phyloP scores from a whole-genome alignment of 1,139 yeast genomes.

The Protomyces inouyei region DNA sequence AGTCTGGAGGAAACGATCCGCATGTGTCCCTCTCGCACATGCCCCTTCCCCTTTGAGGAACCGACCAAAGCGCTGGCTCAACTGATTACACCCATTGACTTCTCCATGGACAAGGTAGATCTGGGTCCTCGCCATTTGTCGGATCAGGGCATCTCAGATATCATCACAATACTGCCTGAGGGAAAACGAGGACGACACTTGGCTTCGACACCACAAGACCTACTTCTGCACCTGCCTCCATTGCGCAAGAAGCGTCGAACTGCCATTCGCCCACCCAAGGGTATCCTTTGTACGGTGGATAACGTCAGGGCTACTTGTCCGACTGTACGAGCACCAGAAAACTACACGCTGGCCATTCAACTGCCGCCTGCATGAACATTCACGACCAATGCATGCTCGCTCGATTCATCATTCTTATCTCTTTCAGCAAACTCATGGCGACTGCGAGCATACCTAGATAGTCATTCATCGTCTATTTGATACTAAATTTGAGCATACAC shows the following conservation, averaged over 20 bases:
- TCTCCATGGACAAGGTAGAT: background rate
- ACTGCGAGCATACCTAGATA: background rate
- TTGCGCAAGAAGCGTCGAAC: background rate
- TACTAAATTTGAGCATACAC: background rate
- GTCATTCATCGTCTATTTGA: background rate
- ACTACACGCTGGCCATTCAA: background rate
- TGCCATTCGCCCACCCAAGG: background rate
- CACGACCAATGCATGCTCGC: too few relatives aligned
- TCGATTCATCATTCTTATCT: too few relatives aligned
- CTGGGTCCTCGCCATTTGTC: background rate
- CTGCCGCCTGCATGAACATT: background rate
- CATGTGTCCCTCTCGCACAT: background rate
- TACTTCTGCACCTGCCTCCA: background rate
- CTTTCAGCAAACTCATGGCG: background rate
- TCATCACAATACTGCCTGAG: background rate
- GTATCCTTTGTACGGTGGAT: background rate
- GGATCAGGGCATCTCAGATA: background rate
- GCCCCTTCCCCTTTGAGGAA: background rate
- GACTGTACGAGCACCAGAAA: background rate
- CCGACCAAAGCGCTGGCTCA: background rate
- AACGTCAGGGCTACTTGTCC: background rate
- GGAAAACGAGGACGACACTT: background rate
- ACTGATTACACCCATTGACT: background rate
- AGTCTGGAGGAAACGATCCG: background rate
- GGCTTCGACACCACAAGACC: background rate